Base-by-base conservation (phyloP, 2,329 filamentous ascomycete species). In the Lachnellula suecica region DNA sequence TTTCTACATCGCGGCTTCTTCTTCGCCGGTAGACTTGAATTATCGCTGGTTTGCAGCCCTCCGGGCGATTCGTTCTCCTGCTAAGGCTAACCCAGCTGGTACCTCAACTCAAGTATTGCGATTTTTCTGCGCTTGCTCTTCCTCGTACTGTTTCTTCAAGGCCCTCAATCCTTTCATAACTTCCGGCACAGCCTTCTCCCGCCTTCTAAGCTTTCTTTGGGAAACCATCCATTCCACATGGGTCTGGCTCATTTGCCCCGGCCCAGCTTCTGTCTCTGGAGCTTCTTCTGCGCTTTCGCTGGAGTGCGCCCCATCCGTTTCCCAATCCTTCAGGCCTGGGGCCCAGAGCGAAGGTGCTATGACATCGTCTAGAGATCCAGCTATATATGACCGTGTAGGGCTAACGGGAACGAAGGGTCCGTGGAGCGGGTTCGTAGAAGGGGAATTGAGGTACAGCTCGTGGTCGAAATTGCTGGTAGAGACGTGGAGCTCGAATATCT, bases 241-340 rank as follows among this genome's bases (percentile, higher is more conserved):
- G 20, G 25, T 49, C 23, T 10, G 6, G n/a, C 13, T 10, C 29
- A 25, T 38, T 15, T 19, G 6, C 11, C 34, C 37, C 25, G 17
- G 27, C 43, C 5, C 23, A n/a, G 11, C 27, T 9, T 35, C 38
- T 7, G 17, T 31, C 25, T 40, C 52, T 4, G 45, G 27, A 24
- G 29, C 29, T 44, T 19, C 53, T 44, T 19, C 51, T 44, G 46
- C 56, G 2, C 45, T 45, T 17, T 44, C 40, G 13, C 34, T 45
- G 15, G 46, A 22, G 4, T n/a, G n/a, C n/a, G n/a, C n/a, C n/a
- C 44, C 40, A 47, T 62, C 62, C 4, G 63, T 65, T 19, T 66
- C 66, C 66, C 66, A 69, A 49, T 69, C 66, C 8, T 46, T 38
- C 34, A 69, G 19, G 1, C 65, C 66, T 4, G 50, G 49, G 7